These are phyloP conservation scores for Pseudohyphozyma bogoriensis DNA, from an alignment of 768 basidiomycete genomes.

Conservation along the genomic window DNA sequence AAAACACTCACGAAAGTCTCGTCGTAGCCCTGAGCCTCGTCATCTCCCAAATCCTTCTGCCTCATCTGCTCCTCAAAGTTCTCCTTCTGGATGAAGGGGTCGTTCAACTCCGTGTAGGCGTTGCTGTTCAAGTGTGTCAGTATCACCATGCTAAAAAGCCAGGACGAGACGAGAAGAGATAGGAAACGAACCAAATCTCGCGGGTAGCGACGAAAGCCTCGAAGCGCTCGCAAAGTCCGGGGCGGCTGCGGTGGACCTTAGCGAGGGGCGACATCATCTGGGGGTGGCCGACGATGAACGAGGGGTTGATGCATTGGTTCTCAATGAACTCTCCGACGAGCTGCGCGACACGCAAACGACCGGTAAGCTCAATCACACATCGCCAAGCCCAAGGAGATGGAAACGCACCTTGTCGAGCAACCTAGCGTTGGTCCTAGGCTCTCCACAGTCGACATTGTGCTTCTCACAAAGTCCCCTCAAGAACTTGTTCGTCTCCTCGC, in stretches of 20 bases:
- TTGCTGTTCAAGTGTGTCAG: constrained; percentile 46
- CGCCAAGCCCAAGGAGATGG: neutral
- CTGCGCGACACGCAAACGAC: constrained; percentile 38
- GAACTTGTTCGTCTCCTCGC: constrained; percentile 77
- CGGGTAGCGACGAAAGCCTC: constrained; percentile 97
- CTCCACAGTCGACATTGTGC: constrained; percentile 94
- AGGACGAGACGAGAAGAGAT: neutral
- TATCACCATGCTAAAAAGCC: no score
- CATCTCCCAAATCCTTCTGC: constrained; percentile 95
- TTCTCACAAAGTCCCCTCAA: constrained; percentile 71
- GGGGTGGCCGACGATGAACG: constrained; percentile 98
- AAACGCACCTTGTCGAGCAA: constrained; percentile 75
- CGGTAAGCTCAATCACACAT: constrained; percentile 4
- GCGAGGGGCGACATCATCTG: constrained; percentile 99
- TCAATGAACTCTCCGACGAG: constrained; percentile 98
- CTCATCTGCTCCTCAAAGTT: constrained; percentile 85
- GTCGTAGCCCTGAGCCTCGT: constrained; percentile 94
- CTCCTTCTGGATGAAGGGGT: constrained; percentile 89
- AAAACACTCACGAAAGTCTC: constrained; percentile 62
- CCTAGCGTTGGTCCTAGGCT: constrained; percentile 88
- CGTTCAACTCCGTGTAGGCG: constrained; percentile 98
- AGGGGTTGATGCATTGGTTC: constrained; percentile 85
- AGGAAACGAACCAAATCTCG: constrained; percentile 57
- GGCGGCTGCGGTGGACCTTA: constrained; percentile 94
- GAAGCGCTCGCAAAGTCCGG: constrained; percentile 95